These are phyloP conservation scores for Seiridium unicorne DNA, from an alignment of 2,329 filamentous ascomycete species.

Conservation along the genomic window DNA sequence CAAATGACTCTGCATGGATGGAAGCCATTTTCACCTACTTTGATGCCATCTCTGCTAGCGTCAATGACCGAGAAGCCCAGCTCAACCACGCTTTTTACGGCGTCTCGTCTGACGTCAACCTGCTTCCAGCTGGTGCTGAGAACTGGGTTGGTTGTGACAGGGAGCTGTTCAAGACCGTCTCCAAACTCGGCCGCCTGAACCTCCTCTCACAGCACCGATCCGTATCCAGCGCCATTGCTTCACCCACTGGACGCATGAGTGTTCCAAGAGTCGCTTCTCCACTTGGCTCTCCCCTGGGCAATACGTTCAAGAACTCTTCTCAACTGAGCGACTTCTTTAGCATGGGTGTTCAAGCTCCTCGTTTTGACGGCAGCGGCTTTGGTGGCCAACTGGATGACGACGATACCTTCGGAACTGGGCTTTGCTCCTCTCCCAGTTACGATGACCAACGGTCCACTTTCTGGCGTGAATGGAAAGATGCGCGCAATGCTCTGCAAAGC, in stretches of 20 bases:
- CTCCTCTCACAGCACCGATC: conserved; percentile 71
- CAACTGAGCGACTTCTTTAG: conserved; percentile 48
- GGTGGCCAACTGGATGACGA: conserved; percentile 54
- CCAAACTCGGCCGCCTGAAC: conserved; percentile 80
- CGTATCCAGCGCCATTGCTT: conserved; percentile 40
- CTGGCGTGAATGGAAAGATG: conserved; percentile 83
- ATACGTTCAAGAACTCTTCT: conserved; percentile 38
- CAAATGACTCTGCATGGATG: conserved; percentile 80
- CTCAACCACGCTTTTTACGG: conserved; percentile 68
- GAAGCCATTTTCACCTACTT: conserved; percentile 93
- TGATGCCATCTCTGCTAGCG: conserved; percentile 86
- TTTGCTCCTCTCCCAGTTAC: conserved; percentile 42
- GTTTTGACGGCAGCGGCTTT: conserved; percentile 69
- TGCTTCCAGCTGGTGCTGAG: conserved; percentile 65
- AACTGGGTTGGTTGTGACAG: conserved; percentile 87
- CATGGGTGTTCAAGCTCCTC: conserved; percentile 43
- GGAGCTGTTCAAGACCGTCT: conserved; percentile 81
- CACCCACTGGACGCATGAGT: conserved; percentile 21
- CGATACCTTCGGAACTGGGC: conserved; percentile 42
- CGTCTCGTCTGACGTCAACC: conserved; percentile 42
- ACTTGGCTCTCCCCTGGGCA: conserved; percentile 39
- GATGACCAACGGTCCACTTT: conserved; percentile 66
- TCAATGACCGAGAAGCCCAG: conserved; percentile 88
- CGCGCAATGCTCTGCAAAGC: conserved; percentile 71
- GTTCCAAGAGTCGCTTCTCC: conserved; percentile 32